Evolutionary conservation across 805 yeast genomes (phyloP), one percentile per base, ranked within the genome.

Genomic region (Komagataella ulmi): DNA sequence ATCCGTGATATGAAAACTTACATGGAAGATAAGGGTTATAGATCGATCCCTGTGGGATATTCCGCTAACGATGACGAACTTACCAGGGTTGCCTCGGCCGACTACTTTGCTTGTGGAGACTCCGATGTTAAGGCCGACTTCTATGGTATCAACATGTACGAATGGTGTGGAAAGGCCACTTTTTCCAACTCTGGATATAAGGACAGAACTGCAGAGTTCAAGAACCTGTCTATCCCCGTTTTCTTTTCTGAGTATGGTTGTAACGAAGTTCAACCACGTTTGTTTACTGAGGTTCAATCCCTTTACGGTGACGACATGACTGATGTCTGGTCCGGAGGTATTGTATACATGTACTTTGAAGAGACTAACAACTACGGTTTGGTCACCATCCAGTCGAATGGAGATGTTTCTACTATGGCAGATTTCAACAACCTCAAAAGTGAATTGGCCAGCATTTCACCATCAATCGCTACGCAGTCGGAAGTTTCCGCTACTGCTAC

Each of bases 101-200:
- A 83, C 58, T 85, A 81, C 68, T 85, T 85, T 59, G 75, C 81
- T 46, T 85, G 93, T 73, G 91, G 91, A 68, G 79, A 74, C 54
- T 71, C 65, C 6, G 81, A 74, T 52, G 81, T 65, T 18, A 73
- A 73, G 58, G 89, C 88, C 54, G 93, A 85, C 67, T 85, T 85
- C 75, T 85, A 84, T 65, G 93, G 93, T 76, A 81, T 85, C 65
- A 85, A 85, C 77, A 84, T 84, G 88, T 85, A 85, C 73, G 88
- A 83, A 72, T 85, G 93, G 93, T 85, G 93, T 75, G 91, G 91
- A 61, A 47, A 62, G 17, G 79, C 87, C 17, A 64, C 77, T 51
- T 85, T 72, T 72, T 51, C 62, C 36, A 55, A 65, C 6, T 83
- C 90, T 53, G 93, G 93, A 63, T 85, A 81, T 69, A 61, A 71